Percentiles rank a stretch among this genome's conserved stretches.
phyloP scores from a whole-genome alignment of 768 basidiomycete species.

The Lactarius pseudohatsudake region DNA sequence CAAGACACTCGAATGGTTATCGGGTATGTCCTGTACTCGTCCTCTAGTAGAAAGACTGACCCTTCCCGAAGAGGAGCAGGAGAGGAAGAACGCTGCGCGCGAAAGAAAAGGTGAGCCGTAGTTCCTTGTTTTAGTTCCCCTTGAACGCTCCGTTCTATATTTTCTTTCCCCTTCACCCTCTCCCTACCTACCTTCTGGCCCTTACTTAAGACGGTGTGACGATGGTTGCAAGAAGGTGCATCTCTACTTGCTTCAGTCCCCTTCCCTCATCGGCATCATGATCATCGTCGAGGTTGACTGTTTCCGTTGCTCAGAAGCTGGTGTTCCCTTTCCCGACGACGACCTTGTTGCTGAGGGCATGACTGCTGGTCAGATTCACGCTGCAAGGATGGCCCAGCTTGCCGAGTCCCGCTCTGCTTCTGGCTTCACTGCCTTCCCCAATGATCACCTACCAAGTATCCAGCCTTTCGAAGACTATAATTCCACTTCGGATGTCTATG shows the following conservation, averaged over 20 bases:
- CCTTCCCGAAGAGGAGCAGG: slow-evolving; percentile 61
- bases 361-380: slow-evolving; percentile 24
- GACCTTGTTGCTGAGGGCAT: slow-evolving; percentile 25
- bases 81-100: slow-evolving; percentile 56
- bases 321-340: slow-evolving; percentile 31
- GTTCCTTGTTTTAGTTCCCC: slow-evolving; percentile 37
- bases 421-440: slow-evolving; percentile 41
- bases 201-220: slow-evolving; percentile 26
- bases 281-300: slow-evolving; percentile 31
- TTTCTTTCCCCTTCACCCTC: slow-evolving; percentile 35
- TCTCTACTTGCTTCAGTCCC: slow-evolving; percentile 27
- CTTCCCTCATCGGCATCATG: slow-evolving; percentile 18
- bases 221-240: slow-evolving; percentile 31
- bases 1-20: slow-evolving; percentile 67
- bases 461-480: slow-evolving; percentile 43
- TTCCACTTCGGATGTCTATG: slow-evolving; percentile 20
- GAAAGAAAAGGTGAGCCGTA: slow-evolving; percentile 83
- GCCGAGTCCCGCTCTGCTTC: slow-evolving; percentile 25
- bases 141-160: slow-evolving; percentile 30
- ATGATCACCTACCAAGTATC: slow-evolving; percentile 57
- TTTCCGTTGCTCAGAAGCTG: slow-evolving; percentile 30
- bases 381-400: slow-evolving; percentile 20
- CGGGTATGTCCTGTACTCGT: slow-evolving; percentile 52
- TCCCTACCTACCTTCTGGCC: slow-evolving; percentile 31
- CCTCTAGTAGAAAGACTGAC: slow-evolving; percentile 2